These are phyloP conservation scores for Globisporangium uncinulatum DNA, from an alignment of 352 stramenopile species.

Conservation along the genomic window DNA sequence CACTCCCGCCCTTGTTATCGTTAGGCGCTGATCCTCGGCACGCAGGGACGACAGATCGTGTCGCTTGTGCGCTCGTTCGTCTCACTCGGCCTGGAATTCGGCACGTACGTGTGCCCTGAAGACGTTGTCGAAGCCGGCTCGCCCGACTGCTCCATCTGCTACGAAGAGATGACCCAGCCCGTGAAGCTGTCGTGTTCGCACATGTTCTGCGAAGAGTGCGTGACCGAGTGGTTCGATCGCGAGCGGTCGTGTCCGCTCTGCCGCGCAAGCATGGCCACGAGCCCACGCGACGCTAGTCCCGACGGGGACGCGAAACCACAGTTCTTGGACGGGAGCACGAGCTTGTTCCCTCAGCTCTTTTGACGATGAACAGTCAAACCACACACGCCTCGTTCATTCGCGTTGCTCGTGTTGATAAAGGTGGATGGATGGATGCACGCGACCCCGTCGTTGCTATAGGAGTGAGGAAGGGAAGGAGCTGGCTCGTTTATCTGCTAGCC, in stretches of 20 bases:
- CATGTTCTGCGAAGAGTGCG: conserved; percentile 84
- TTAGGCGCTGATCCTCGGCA: conserved; percentile 50
- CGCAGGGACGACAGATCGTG: conserved; percentile 46
- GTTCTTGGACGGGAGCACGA: conserved; percentile 74
- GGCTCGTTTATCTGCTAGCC: not conserved
- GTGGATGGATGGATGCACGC: not conserved
- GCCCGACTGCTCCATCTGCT: conserved; percentile 80
- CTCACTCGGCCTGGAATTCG: conserved; percentile 60
- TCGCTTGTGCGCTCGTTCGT: conserved; percentile 48
- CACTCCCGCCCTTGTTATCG: not conserved
- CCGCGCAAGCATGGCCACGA: conserved; percentile 40
- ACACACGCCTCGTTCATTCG: not conserved
- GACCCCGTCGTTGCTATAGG: not conserved
- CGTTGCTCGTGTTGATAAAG: not conserved
- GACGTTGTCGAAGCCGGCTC: conserved; percentile 55
- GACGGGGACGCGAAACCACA: conserved; percentile 45
- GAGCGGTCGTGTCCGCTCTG: conserved; percentile 79
- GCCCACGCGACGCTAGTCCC: conserved; percentile 9
- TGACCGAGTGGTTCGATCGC: conserved; percentile 80
- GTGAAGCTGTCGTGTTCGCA: conserved; percentile 74
- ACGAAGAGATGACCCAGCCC: conserved; percentile 61
- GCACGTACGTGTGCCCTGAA: conserved; percentile 52
- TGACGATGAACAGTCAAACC: not conserved
- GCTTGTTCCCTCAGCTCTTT: conserved; percentile 61
- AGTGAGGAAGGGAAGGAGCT: not conserved